Evolutionary conservation across 2,329 filamentous ascomycete genomes (phyloP).

Genomic region (Arthroderma sp.): DNA sequence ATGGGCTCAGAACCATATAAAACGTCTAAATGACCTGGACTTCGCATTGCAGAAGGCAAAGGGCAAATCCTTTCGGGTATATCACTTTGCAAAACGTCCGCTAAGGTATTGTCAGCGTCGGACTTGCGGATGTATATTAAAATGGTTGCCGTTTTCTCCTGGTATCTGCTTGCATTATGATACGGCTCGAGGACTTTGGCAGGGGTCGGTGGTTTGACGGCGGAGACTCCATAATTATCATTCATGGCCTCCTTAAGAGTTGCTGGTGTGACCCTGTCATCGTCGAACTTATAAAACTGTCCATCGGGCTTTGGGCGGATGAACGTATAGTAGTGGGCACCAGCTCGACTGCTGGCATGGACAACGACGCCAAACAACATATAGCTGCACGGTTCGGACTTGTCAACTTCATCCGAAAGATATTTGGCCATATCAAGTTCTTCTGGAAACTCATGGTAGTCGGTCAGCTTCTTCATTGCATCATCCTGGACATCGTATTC

Average conservation of each 20-base stretch:
- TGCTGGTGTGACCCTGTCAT: slow-evolving; percentile 87
- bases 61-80: slow-evolving; percentile 67
- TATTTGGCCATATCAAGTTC: slow-evolving; percentile 60
- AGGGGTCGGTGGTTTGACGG: slow-evolving; percentile 46
- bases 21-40: neutral
- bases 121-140: slow-evolving; percentile 90
- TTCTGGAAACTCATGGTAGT: slow-evolving; percentile 39
- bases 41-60: neutral
- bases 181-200: slow-evolving; percentile 51
- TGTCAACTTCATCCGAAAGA: slow-evolving; percentile 73
- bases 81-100: slow-evolving; percentile 60
- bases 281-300: slow-evolving; percentile 93
- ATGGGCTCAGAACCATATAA: neutral
- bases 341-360: slow-evolving; percentile 91
- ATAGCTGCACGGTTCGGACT: slow-evolving; percentile 79
- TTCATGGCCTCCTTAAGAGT: slow-evolving; percentile 85
- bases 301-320: slow-evolving; percentile 87
- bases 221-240: slow-evolving; percentile 93
- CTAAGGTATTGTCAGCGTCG: slow-evolving; percentile 68
- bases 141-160: slow-evolving; percentile 90
- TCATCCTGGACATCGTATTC: slow-evolving; percentile 94
- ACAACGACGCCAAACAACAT: slow-evolving; percentile 90
- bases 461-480: slow-evolving; percentile 88
- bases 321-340: slow-evolving; percentile 96
- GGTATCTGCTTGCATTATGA: slow-evolving; percentile 50